A percentile compares a stretch with the other conserved stretches of the same genome.
Conservation (phyloP, 2,329 filamentous ascomycete genomes). For the Fonsecaea pugnacius region DNA sequence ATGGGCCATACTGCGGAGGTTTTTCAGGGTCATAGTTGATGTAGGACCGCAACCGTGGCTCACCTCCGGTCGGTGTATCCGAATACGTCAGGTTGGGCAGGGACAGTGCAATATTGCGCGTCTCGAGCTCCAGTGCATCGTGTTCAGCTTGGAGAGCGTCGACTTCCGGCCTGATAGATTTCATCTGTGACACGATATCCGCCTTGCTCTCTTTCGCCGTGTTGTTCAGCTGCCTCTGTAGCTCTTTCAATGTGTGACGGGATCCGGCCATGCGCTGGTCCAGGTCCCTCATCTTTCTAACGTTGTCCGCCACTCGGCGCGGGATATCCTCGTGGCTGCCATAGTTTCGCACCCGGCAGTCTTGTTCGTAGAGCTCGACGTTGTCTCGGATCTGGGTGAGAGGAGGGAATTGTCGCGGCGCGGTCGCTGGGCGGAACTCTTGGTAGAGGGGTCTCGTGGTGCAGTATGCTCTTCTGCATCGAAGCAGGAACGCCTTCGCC, state of each 20-base stretch:
- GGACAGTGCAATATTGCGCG: constrained; percentile 67
- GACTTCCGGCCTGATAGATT: constrained; percentile 32
- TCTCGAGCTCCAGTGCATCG: constrained; percentile 28
- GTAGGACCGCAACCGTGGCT: constrained; percentile 60
- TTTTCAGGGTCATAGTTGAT: constrained; percentile 72
- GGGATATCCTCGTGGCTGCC: constrained; percentile 57
- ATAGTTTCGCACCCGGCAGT: constrained; percentile 87
- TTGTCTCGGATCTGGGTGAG: constrained; percentile 89
- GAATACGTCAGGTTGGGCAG: constrained; percentile 85
- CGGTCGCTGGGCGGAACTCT: constrained; percentile 64
- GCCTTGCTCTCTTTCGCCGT: constrained; percentile 40
- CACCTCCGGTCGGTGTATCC: constrained; percentile 71
- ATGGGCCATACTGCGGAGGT: constrained; percentile 39
- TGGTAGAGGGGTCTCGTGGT: constrained; percentile 14
- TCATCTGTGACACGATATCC: constrained; percentile 29
- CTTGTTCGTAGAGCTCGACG: constrained; percentile 76
- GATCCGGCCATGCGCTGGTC: constrained; percentile 48
- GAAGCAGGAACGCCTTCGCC: constrained; percentile 27
- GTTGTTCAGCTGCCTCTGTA: constrained; percentile 50
- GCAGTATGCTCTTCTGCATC: constrained; percentile 30
- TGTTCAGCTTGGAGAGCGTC: constrained; percentile 42
- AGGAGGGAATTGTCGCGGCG: constrained; percentile 79
- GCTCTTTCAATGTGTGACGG: constrained; percentile 49
- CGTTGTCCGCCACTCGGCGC: constrained; percentile 53
- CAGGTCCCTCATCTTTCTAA: constrained; percentile 45